A percentile compares a stretch with the other conserved stretches of the same genome.
These are phyloP conservation scores for Xerocomus nothofagi DNA, from an alignment of 1,284 basidiomycete species.

Conservation along the genomic window DNA sequence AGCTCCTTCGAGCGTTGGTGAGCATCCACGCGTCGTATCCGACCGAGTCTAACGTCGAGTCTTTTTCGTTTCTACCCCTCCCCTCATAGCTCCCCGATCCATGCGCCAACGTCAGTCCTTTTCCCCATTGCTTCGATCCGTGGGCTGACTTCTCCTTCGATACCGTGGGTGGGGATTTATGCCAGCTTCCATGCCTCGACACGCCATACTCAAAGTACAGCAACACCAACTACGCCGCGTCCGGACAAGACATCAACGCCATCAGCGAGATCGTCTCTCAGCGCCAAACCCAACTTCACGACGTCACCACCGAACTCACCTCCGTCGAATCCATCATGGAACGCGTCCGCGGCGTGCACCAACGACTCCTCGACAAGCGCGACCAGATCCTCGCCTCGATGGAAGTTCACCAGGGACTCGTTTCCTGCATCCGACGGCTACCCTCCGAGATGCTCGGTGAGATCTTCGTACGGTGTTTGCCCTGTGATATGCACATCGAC, in stretches of 20 bases:
- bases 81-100: slow-evolving; percentile 19
- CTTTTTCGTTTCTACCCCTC: background rate
- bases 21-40: background rate
- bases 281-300: slow-evolving; percentile 20
- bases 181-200: slow-evolving; percentile 10
- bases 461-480: slow-evolving; percentile 39
- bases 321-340: slow-evolving; percentile 19
- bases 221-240: slow-evolving; percentile 22
- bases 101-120: slow-evolving; percentile 9
- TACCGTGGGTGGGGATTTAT: background rate
- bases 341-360: slow-evolving; percentile 14
- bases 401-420: slow-evolving; percentile 17
- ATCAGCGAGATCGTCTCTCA: slow-evolving; percentile 19
- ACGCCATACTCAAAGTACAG: slow-evolving; percentile 22
- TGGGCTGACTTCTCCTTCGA: background rate
- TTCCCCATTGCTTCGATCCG: background rate
- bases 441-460: slow-evolving; percentile 39
- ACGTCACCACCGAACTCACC: slow-evolving; percentile 17
- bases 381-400: slow-evolving; percentile 20
- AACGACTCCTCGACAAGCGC: slow-evolving; percentile 17
- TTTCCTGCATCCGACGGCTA: slow-evolving; percentile 34
- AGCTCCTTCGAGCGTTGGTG: slow-evolving; percentile 13
- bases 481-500: slow-evolving; percentile 21
- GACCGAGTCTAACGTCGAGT: background rate
- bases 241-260: slow-evolving; percentile 15